Percentiles rank a stretch among this genome's conserved stretches.
These are phyloP conservation scores for Trichoderma afroharzianum DNA, from an alignment of 2,329 filamentous ascomycete species.

Conservation along the genomic window DNA sequence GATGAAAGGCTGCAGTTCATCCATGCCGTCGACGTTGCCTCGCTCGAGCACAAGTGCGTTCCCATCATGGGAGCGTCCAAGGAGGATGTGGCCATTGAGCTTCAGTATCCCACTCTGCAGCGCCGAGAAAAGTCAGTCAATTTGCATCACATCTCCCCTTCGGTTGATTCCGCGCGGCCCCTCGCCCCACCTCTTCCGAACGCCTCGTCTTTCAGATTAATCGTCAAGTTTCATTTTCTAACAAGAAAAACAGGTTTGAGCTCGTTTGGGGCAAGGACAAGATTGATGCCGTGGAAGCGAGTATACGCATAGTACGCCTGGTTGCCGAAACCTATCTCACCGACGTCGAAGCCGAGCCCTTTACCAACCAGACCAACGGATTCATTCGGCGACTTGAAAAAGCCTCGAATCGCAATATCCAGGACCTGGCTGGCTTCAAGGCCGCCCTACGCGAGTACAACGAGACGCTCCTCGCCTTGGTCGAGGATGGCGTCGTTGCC, in stretches of 20 bases:
- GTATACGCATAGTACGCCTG: slow-evolving; percentile 64
- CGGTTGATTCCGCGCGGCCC: neutral
- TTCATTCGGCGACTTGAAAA: slow-evolving; percentile 74
- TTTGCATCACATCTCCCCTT: neutral
- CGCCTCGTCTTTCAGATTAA: neutral
- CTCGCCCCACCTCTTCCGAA: neutral
- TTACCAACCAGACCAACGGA: slow-evolving; percentile 69
- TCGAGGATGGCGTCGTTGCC: slow-evolving; percentile 67
- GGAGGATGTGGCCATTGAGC: slow-evolving; percentile 57
- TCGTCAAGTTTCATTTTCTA: neutral
- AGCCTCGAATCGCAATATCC: slow-evolving; percentile 64
- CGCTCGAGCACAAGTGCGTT: slow-evolving; percentile 47
- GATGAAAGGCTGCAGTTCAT: slow-evolving; percentile 47
- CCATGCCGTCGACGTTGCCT: slow-evolving; percentile 57
- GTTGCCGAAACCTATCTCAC: slow-evolving; percentile 76
- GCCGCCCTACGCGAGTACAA: slow-evolving; percentile 76
- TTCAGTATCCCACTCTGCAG: slow-evolving; percentile 80
- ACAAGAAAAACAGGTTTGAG: slow-evolving; percentile 41
- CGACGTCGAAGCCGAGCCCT: slow-evolving; percentile 60
- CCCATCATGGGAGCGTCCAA: slow-evolving; percentile 47
- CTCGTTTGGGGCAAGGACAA: slow-evolving; percentile 75
- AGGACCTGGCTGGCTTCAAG: slow-evolving; percentile 65
- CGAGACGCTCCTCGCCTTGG: slow-evolving; percentile 58
- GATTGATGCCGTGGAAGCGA: slow-evolving; percentile 72
- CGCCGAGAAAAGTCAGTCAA: slow-evolving; percentile 60